A percentile compares a stretch with the other conserved stretches of the same genome.
Conservation (phyloP, 2,329 filamentous ascomycete species). For the Neonectria neomacrospora region DNA sequence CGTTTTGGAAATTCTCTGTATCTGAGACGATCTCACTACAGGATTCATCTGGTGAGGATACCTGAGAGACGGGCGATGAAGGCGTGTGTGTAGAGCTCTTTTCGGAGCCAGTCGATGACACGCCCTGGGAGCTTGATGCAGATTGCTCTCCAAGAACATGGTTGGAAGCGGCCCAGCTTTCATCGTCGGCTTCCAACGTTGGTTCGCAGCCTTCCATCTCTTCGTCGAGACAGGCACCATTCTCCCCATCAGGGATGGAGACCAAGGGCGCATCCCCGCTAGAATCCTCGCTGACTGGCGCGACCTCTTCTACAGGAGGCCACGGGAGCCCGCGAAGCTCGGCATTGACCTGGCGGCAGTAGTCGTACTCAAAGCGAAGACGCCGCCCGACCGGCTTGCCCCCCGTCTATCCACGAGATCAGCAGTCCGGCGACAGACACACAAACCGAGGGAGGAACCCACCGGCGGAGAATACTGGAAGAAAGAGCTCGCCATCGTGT, state of each 20-base stretch:
- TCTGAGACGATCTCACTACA: neutral
- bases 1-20: neutral
- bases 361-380: constrained; percentile 48
- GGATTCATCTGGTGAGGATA: neutral
- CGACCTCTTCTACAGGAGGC: constrained; percentile 34
- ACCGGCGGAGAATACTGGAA: constrained; percentile 63
- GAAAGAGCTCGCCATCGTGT: constrained; percentile 44
- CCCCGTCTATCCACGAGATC: constrained; percentile 41
- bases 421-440: constrained; percentile 3
- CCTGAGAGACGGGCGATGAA: neutral
- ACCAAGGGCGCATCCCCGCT: constrained; percentile 4
- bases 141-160: neutral
- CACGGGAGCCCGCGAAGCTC: constrained; percentile 44
- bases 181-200: neutral
- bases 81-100: neutral
- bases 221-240: neutral
- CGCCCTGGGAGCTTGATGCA: neutral
- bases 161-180: neutral
- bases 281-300: neutral
- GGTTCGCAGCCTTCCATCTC: neutral
- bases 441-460: constrained; percentile 37
- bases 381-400: constrained; percentile 53
- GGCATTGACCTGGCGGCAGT: constrained; percentile 50
- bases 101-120: neutral
- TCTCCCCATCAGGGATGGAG: constrained; percentile 9